Base-by-base conservation (phyloP, 208 protist species). In the Leishmania amazonensis region DNA sequence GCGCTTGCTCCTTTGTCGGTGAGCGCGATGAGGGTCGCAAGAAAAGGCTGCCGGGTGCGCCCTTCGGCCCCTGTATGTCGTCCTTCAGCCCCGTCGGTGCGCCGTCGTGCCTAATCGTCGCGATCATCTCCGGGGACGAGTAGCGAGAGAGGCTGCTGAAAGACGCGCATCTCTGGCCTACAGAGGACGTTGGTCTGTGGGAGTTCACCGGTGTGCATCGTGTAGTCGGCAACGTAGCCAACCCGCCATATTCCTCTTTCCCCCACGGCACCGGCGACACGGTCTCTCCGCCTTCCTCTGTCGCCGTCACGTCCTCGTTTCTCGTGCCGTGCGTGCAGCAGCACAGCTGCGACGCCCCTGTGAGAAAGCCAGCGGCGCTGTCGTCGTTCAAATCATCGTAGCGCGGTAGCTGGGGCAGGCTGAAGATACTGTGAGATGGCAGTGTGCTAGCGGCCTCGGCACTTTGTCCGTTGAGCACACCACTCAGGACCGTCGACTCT, bases 281-380 rank as follows among this genome's bases (percentile, higher is more conserved):
- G 17, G 35, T 11, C 35, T 8, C 38, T 38, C 8, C 7, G 6
- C 21, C 38, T 38, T 67, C 75, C 75, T 51, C 75, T 67, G 57
- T 60, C 47, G 17, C 47, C 7, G 13, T 0, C 31, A 31, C n/a
- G 7, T 42, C 72, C 54, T 51, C 21, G 31, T 31, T 40, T 13
- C 15, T 11, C 6, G 8, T 57, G 42, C 19, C 0, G 76, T 73
- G 64, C 15, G 76, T 73, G 76, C 76, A 80, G 45, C 76, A 79
- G 17, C 64, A n/a, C 42, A 47, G 76, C 60, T 11, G 49, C 19
- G 35, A 40, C 8, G 21, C 47, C 3, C 38, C 51, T 42, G 45
- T 28, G 8, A 38, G 76, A 21, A 35, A 53, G 38, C 28, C 24
- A 35, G 45, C 28, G 24, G 64, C 31, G 24, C 7, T 17, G 15